Conservation (phyloP, 2,329 filamentous ascomycete species). For the Diaporthe sp. region DNA sequence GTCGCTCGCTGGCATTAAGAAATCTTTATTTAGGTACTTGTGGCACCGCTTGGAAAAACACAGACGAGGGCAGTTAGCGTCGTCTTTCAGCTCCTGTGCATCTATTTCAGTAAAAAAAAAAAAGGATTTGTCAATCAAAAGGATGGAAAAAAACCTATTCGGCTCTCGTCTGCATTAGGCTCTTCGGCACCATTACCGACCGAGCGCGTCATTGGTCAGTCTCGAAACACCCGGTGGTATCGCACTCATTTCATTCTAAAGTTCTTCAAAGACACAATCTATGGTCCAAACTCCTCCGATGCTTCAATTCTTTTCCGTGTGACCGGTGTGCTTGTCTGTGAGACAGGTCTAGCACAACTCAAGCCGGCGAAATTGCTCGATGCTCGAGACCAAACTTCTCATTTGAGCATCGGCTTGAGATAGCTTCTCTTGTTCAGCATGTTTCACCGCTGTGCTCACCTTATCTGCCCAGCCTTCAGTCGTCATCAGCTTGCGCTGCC, state of each 20-base stretch:
- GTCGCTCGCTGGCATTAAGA: too few relatives aligned
- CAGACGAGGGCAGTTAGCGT: too few relatives aligned
- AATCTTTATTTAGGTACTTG: too few relatives aligned
- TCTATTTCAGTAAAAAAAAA: not conserved
- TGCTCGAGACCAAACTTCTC: not conserved
- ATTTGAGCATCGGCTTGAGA: not conserved
- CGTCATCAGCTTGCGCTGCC: not conserved
- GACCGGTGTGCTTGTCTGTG: not conserved
- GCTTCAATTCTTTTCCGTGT: not conserved
- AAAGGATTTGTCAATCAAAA: not conserved
- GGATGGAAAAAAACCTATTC: not conserved
- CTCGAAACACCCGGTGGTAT: not conserved
- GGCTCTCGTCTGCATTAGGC: not conserved
- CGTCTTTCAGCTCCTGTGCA: too few relatives aligned
- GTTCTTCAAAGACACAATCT: not conserved
- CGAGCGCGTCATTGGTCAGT: not conserved
- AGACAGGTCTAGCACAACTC: not conserved
- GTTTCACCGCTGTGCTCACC: not conserved
- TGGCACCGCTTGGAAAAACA: too few relatives aligned
- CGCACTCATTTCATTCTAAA: not conserved
- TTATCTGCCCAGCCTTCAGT: not conserved
- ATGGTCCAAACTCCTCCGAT: not conserved
- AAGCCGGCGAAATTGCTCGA: not conserved
- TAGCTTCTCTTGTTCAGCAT: not conserved
- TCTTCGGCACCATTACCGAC: not conserved